phyloP scores from a whole-genome alignment of 805 yeast species.

The Metschnikowia lochheadii region DNA sequence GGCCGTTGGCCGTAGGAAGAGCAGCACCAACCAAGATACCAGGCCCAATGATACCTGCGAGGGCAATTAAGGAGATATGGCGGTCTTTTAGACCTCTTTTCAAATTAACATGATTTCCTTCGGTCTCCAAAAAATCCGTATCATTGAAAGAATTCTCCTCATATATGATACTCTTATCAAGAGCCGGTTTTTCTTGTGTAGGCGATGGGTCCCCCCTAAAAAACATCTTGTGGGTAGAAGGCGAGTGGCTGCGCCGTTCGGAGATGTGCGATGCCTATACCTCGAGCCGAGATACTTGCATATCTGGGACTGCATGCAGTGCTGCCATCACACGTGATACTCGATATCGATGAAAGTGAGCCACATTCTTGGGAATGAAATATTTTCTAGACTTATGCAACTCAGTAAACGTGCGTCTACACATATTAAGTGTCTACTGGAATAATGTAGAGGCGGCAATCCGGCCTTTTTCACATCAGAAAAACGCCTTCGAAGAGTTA shows the following conservation, averaged over 20 bases:
- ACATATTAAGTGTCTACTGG: too few relatives aligned
- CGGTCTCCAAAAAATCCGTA: constrained; percentile 8
- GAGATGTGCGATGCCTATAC: neutral
- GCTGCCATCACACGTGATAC: constrained; percentile 10
- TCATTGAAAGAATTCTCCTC: constrained; percentile 8
- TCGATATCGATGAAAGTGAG: neutral
- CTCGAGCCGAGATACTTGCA: neutral
- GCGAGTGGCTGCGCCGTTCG: neutral
- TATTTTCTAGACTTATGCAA: neutral
- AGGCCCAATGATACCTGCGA: constrained; percentile 60
- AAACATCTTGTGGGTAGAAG: neutral
- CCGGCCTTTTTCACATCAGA: constrained; percentile 10
- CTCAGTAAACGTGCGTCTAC: neutral
- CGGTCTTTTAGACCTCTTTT: constrained; percentile 48
- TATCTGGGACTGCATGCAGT: neutral
- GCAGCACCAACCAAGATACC: constrained; percentile 55
- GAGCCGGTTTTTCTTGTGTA: neutral
- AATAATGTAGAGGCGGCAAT: constrained; percentile 14
- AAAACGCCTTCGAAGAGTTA: constrained; percentile 13
- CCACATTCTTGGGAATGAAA: neutral
- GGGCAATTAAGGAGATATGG: constrained; percentile 47
- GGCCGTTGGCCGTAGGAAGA: constrained; percentile 45
- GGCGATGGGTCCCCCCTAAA: constrained; percentile 1
- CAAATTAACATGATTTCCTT: constrained; percentile 21
- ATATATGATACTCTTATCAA: constrained; percentile 3